Percentiles rank a stretch among this genome's conserved stretches.
Conservation (phyloP, 805 yeast species). For the Kuraishia floccosa region DNA sequence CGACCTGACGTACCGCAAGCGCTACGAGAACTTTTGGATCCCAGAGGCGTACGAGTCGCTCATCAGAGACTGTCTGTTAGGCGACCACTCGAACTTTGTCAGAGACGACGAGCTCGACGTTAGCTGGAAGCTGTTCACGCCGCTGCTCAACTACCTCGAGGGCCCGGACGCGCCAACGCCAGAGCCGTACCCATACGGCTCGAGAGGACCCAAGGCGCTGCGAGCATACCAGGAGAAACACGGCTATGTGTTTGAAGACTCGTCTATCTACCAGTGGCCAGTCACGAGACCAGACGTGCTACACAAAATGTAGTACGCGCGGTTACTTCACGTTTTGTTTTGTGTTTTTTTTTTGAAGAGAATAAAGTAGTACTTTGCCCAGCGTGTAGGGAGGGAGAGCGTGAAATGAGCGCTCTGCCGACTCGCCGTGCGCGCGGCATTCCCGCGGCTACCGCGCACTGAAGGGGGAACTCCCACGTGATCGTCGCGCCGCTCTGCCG, state of each 20-base stretch:
- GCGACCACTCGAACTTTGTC: constrained; percentile 95
- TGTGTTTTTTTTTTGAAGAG: no score
- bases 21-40: constrained; percentile 84
- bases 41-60: constrained; percentile 98
- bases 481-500: no score
- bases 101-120: constrained; percentile 95
- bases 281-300: constrained; percentile 43
- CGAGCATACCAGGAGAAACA: constrained; percentile 50
- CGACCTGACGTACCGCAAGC: constrained; percentile 72
- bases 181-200: constrained; percentile 71
- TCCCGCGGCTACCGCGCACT: no score
- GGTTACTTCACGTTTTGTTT: no score
- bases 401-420: no score
- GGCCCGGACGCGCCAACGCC: constrained; percentile 58
- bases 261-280: constrained; percentile 84
- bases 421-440: no score
- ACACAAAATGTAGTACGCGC: constrained; percentile 16
- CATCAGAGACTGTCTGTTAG: constrained; percentile 80
- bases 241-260: constrained; percentile 60
- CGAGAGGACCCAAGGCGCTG: constrained; percentile 75
- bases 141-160: constrained; percentile 74
- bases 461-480: no score
- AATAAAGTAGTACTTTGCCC: no score
- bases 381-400: no score
- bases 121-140: constrained; percentile 91